These are phyloP conservation scores for Cymbidium sinense DNA, from an alignment of 106 monocot genomes.

Conservation along the genomic window DNA sequence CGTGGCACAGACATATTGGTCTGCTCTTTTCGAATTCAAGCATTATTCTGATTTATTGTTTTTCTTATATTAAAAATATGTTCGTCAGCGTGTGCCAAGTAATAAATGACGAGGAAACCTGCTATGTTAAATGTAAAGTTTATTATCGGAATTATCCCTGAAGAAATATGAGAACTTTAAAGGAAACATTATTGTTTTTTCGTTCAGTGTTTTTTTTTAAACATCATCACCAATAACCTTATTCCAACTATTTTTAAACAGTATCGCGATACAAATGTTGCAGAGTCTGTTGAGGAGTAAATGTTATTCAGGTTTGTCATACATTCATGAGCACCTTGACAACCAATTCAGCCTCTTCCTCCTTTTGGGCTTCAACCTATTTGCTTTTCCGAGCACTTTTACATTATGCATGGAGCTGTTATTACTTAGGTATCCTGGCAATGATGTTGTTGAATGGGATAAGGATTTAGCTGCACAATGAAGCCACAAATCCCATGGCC, in stretches of 20 bases:
- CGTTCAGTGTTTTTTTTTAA: no score
- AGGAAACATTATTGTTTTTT: not conserved
- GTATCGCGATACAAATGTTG: no score
- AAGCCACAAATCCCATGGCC: not conserved
- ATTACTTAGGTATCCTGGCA: not conserved
- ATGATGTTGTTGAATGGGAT: not conserved
- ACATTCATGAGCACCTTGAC: not conserved
- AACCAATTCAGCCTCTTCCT: not conserved
- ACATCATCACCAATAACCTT: no score
- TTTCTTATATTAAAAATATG: not conserved
- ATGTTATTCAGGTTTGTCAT: not conserved
- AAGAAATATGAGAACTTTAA: not conserved
- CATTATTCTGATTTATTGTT: no score
- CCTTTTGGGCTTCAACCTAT: not conserved
- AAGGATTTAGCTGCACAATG: not conserved
- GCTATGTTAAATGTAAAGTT: not conserved
- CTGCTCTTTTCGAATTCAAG: no score
- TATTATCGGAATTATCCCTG: not conserved
- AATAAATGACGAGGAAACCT: not conserved
- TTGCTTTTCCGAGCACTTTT: not conserved
- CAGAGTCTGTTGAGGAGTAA: not conserved
- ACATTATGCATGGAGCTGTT: not conserved
- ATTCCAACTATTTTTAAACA: no score
- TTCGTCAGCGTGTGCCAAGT: not conserved
- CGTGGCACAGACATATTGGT: no score